Evolutionary conservation across 2,329 filamentous ascomycete species (phyloP), one percentile per base, ranked within the genome.

Genomic region (Sarocladium oryzae): DNA sequence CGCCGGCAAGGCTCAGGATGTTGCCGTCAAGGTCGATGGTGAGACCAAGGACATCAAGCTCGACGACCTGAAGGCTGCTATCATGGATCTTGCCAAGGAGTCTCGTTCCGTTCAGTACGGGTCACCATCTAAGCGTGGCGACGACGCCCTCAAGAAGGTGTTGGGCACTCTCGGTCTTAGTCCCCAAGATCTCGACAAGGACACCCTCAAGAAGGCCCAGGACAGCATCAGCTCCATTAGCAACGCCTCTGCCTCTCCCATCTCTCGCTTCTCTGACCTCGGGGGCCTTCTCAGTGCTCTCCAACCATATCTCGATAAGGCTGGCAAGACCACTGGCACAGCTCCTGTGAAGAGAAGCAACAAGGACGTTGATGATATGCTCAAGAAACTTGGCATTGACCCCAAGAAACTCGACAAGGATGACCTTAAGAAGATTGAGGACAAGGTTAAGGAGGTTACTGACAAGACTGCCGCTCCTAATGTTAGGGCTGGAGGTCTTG

Each of bases 381-480:
- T 46, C 41, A 24, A 24, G 16, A 28, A 28, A 4, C 41, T 46
- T 24, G 41, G 41, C 24, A 21, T 46, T 20, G 41, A 46, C n/a
- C 9, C 41, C 21, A 46, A 46, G 41, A 10, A 28, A 9, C 41
- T 46, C 15, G 41, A 46, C 26, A 32, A 46, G 8, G 23, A 40
- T n/a, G 23, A n/a, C 16, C 23, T 32, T 3, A 46, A 46, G 41
- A 46, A 46, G 41, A 24, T 28, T n/a, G 41, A 46, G 41, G 11
- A 28, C 9, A 46, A 46, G 41, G 21, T 28, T 8, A 46, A 46
- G 41, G 37, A 40, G 7, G 16, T 40, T 21, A 20, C 37, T 21
- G 37, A 40, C 37, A 40, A 20, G 8, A 8, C 37, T 23, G 37
- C 37, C 16, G 16, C 16, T 20, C 37, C 20, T 15, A 40, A 21